Evolutionary conservation across 169 alveolate genomes (phyloP).

Genomic region (Plasmodium billcollinsi): DNA sequence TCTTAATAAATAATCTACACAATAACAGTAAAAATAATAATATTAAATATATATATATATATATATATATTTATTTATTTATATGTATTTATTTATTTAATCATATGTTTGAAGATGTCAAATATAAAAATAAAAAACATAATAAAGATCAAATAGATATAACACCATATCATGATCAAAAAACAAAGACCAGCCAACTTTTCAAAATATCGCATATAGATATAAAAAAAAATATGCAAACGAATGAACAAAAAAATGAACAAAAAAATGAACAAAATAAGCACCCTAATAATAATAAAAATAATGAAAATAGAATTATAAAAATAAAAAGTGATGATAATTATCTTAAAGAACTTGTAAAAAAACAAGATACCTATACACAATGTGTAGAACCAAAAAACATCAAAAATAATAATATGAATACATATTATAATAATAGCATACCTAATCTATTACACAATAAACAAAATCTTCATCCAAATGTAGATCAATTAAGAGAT

Average conservation of each 20-base stretch:
- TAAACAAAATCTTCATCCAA: background rate
- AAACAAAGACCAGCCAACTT: no score
- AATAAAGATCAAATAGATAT: no score
- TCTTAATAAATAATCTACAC: no score
- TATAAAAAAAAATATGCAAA: background rate
- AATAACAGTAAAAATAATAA: no score
- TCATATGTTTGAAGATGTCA: no score
- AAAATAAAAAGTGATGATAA: slow-evolving; percentile 55
- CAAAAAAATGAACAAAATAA: background rate
- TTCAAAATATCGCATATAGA: background rate
- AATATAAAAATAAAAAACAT: no score
- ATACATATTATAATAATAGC: background rate
- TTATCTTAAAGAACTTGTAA: slow-evolving; percentile 38
- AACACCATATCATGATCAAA: no score
- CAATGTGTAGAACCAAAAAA: slow-evolving; percentile 23
- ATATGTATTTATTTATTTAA: no score
- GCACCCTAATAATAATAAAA: background rate
- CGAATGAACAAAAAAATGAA: background rate
- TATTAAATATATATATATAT: no score
- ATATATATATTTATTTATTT: no score
- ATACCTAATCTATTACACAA: background rate
- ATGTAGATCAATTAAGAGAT: background rate
- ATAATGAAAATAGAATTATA: background rate
- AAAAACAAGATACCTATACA: slow-evolving; percentile 22
- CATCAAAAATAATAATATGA: slow-evolving; percentile 2